phyloP scores from a whole-genome alignment of 768 basidiomycete genomes.

The Zangia roseola region DNA sequence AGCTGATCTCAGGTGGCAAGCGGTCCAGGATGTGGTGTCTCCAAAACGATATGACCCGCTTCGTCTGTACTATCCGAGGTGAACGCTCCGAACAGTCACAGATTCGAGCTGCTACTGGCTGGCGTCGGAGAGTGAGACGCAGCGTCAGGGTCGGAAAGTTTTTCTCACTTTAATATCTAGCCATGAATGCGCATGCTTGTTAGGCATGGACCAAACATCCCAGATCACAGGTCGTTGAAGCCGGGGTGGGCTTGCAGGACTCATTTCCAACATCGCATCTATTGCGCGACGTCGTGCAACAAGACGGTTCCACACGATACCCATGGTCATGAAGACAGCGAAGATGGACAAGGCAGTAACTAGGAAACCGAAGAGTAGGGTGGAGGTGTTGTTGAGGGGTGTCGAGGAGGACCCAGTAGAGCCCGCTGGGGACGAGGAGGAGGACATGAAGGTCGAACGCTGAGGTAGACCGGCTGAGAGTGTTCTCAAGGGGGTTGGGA shows the following conservation, averaged over 20 bases:
- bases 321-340: slow-evolving; percentile 30
- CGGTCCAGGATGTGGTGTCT: slow-evolving; percentile 11
- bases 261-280: slow-evolving; percentile 17
- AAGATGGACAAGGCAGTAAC: slow-evolving; percentile 31
- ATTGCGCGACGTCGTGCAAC: slow-evolving; percentile 28
- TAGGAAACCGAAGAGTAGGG: slow-evolving; percentile 33
- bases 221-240: slow-evolving; percentile 22
- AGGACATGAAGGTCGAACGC: slow-evolving; percentile 26
- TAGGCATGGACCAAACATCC: slow-evolving; percentile 19
- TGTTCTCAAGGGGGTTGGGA: slow-evolving; percentile 14
- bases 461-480: slow-evolving; percentile 4
- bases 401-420: slow-evolving; percentile 5
- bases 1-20: slow-evolving; percentile 27
- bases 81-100: neutral
- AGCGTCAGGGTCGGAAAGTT: slow-evolving; percentile 13
- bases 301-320: slow-evolving; percentile 34
- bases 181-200: slow-evolving; percentile 12
- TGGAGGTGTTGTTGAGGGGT: slow-evolving; percentile 16
- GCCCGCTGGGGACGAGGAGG: slow-evolving; percentile 8
- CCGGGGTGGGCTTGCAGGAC: neutral
- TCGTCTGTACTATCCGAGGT: slow-evolving; percentile 1
- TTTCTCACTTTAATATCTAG: slow-evolving; percentile 20
- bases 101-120: slow-evolving; percentile 27
- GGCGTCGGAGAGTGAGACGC: neutral
- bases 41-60: slow-evolving; percentile 20